Evolutionary conservation across 1,284 basidiomycete species (phyloP).

Genomic region (Leccinum pachyderme): DNA sequence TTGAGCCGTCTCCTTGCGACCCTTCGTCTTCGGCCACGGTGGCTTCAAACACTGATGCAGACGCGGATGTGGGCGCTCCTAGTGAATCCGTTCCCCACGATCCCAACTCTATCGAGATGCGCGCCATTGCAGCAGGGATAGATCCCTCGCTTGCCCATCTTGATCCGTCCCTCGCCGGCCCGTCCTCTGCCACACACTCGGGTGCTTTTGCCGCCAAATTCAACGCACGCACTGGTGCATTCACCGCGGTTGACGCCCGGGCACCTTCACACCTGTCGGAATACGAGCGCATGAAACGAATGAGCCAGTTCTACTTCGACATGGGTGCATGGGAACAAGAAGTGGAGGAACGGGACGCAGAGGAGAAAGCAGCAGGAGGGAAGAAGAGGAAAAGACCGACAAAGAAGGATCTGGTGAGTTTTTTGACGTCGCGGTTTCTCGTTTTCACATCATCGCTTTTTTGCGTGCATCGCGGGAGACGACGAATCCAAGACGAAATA

Average conservation of each 20-base stretch:
- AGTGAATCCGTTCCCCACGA: slow-evolving; percentile 19
- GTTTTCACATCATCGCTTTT: slow-evolving; percentile 14
- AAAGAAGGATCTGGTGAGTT: slow-evolving; percentile 81
- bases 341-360: slow-evolving; percentile 55
- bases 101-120: slow-evolving; percentile 51
- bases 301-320: slow-evolving; percentile 89
- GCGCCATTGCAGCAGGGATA: slow-evolving; percentile 74
- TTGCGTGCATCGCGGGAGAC: slow-evolving; percentile 21
- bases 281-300: slow-evolving; percentile 79
- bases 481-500: slow-evolving; percentile 18
- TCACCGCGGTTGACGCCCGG: slow-evolving; percentile 62
- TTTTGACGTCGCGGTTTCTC: slow-evolving; percentile 1
- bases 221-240: slow-evolving; percentile 82
- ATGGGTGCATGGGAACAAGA: slow-evolving; percentile 79
- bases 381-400: slow-evolving; percentile 75
- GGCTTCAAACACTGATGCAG: slow-evolving; percentile 3
- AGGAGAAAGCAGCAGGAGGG: slow-evolving; percentile 53
- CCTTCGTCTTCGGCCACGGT: slow-evolving; percentile 21
- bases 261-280: slow-evolving; percentile 79
- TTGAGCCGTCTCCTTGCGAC: slow-evolving; percentile 42
- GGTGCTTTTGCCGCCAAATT: slow-evolving; percentile 70
- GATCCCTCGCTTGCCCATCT: slow-evolving; percentile 83
- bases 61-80: not conserved
- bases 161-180: slow-evolving; percentile 61
- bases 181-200: slow-evolving; percentile 40